Percentiles rank a stretch among this genome's conserved stretches.
These are phyloP conservation scores for Globisporangium echinulatum DNA, from an alignment of 352 stramenopile genomes.

Conservation along the genomic window DNA sequence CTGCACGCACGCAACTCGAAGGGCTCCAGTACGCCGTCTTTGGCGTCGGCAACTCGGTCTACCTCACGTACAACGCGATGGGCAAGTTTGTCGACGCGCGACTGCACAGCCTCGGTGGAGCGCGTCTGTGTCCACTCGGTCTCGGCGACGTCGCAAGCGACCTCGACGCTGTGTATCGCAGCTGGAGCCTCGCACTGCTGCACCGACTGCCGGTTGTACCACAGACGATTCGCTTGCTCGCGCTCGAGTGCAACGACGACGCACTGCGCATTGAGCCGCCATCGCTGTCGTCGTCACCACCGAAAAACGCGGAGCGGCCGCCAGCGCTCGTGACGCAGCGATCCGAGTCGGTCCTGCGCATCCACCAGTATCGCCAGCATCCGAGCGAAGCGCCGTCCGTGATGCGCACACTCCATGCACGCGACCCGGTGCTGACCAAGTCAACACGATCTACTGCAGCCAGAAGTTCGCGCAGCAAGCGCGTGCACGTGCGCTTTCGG, in stretches of 20 bases:
- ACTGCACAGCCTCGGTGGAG: conserved; percentile 76
- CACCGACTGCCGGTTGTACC: conserved; percentile 13
- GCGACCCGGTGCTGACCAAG: not conserved
- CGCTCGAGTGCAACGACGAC: conserved; percentile 21
- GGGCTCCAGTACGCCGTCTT: conserved; percentile 91
- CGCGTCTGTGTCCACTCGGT: conserved; percentile 59
- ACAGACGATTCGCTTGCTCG: conserved; percentile 5
- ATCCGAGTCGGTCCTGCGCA: not conserved
- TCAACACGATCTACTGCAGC: too few species aligned
- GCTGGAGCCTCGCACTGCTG: conserved; percentile 72
- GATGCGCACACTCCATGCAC: not conserved
- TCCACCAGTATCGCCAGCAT: conserved; percentile 2
- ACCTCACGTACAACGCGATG: conserved; percentile 94
- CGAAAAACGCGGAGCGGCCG: not conserved
- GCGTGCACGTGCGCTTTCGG: conserved; percentile 15
- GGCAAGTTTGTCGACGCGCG: conserved; percentile 85
- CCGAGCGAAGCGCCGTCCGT: not conserved
- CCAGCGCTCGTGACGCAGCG: not conserved
- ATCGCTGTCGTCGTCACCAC: not conserved
- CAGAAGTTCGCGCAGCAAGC: conserved; percentile 6
- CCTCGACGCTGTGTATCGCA: conserved; percentile 51
- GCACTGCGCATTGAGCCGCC: conserved; percentile 16
- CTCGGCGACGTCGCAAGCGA: conserved; percentile 91
- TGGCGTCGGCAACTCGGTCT: conserved; percentile 93
- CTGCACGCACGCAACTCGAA: conserved; percentile 12